phyloP scores from a whole-genome alignment of 2,329 filamentous ascomycete species.

The Colletotrichum paranaense region DNA sequence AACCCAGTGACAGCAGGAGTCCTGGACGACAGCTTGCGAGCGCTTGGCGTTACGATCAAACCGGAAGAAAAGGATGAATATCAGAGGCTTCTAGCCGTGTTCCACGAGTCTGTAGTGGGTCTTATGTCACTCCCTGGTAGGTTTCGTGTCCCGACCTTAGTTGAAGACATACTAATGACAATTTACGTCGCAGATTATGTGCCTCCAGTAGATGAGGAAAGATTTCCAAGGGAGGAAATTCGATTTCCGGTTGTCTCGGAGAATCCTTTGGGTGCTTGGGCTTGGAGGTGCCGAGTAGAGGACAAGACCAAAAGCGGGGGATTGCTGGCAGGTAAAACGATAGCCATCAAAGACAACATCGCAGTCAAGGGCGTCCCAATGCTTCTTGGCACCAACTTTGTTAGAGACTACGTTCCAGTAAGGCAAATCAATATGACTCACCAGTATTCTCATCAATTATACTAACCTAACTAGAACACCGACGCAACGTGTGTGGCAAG shows the following conservation, averaged over 20 bases:
- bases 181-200: background rate
- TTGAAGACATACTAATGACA: background rate
- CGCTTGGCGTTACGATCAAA: constrained; percentile 4
- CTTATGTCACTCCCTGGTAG: constrained; percentile 17
- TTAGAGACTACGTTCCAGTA: constrained; percentile 8
- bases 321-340: constrained; percentile 34
- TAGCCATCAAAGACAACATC: constrained; percentile 46
- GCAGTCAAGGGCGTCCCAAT: constrained; percentile 37
- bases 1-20: constrained; percentile 12
- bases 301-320: constrained; percentile 5
- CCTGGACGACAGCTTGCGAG: background rate
- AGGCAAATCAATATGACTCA: background rate
- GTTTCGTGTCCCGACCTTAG: background rate
- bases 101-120: constrained; percentile 13
- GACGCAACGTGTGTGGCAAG: constrained; percentile 15
- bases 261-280: constrained; percentile 49
- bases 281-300: constrained; percentile 43
- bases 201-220: background rate
- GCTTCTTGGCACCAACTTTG: constrained; percentile 22
- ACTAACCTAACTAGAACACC: background rate
- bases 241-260: constrained; percentile 35
- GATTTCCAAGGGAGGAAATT: constrained; percentile 5
- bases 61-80: constrained; percentile 14
- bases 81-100: constrained; percentile 18
- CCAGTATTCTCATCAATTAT: accelerated